A percentile compares a stretch with the other conserved stretches of the same genome.
Evolutionary conservation across 495 filamentous ascomycete species (phyloP).

Genomic region (Glarea lozoyensis): DNA sequence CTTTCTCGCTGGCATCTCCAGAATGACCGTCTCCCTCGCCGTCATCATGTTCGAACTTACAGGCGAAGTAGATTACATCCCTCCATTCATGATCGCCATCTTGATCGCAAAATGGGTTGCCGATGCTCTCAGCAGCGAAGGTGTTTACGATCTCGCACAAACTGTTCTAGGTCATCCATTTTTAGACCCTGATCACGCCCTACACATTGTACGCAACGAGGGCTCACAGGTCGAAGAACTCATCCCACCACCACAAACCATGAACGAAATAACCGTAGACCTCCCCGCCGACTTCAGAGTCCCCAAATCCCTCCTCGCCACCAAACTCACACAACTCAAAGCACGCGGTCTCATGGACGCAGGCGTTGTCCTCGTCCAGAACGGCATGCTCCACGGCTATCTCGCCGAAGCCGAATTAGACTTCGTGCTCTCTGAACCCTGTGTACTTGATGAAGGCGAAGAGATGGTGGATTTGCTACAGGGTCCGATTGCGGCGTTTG

Average conservation of each 20-base stretch:
- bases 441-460: slow-evolving; percentile 24
- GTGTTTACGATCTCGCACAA: slow-evolving; percentile 49
- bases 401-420: slow-evolving; percentile 45
- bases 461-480: slow-evolving; percentile 34
- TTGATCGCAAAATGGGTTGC: slow-evolving; percentile 50
- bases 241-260: slow-evolving; percentile 42
- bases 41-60: slow-evolving; percentile 52
- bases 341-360: slow-evolving; percentile 45
- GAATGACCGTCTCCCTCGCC: slow-evolving; percentile 49
- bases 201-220: slow-evolving; percentile 29
- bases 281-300: slow-evolving; percentile 36
- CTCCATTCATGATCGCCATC: slow-evolving; percentile 51
- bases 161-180: slow-evolving; percentile 48
- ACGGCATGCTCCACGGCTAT: slow-evolving; percentile 42
- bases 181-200: slow-evolving; percentile 40
- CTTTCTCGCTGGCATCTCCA: slow-evolving; percentile 47
- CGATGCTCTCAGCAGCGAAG: slow-evolving; percentile 39
- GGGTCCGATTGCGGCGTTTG: slow-evolving; percentile 32
- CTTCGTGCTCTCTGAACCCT: slow-evolving; percentile 34
- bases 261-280: slow-evolving; percentile 44
- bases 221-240: slow-evolving; percentile 34
- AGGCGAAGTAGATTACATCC: slow-evolving; percentile 38
- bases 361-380: slow-evolving; percentile 44
- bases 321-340: slow-evolving; percentile 38
- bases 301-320: slow-evolving; percentile 27